A percentile compares a stretch with the other conserved stretches of the same genome.
These are phyloP conservation scores for Coniferiporia sulphurascens DNA, from an alignment of 1,284 basidiomycete species.

Conservation along the genomic window DNA sequence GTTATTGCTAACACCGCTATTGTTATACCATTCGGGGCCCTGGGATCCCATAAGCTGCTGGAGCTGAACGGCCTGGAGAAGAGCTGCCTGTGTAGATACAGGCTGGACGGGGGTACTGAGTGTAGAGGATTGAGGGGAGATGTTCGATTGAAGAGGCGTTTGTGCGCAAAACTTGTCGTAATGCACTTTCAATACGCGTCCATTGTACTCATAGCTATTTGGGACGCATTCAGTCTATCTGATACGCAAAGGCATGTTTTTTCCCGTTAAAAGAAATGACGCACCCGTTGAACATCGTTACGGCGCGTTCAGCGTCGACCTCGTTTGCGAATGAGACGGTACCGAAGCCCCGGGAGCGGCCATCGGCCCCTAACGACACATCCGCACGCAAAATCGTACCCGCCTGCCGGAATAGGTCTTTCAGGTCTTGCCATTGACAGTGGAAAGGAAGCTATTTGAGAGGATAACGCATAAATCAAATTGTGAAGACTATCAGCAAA, in stretches of 20 bases:
- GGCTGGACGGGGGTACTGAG: constrained; percentile 12
- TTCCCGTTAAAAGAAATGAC: constrained; percentile 24
- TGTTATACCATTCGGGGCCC: neutral
- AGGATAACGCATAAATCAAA: too few species aligned
- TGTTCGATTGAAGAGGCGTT: constrained; percentile 1
- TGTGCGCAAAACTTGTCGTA: constrained; percentile 68
- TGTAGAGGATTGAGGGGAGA: constrained; percentile 1
- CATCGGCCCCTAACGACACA: constrained; percentile 82
- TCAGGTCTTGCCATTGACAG: constrained; percentile 97
- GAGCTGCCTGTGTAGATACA: constrained; percentile 1
- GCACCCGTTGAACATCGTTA: constrained; percentile 83
- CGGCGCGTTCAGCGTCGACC: constrained; percentile 81
- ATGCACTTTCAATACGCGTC: constrained; percentile 80
- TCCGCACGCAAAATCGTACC: constrained; percentile 87
- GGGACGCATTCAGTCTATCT: neutral
- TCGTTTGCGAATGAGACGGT: constrained; percentile 84
- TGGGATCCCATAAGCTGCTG: constrained; percentile 10
- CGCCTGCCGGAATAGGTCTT: constrained; percentile 86
- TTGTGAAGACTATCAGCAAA: too few species aligned
- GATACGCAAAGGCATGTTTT: too few species aligned
- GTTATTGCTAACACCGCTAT: too few species aligned
- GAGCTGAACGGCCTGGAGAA: constrained; percentile 10
- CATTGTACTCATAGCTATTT: constrained; percentile 79
- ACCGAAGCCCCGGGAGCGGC: constrained; percentile 83
- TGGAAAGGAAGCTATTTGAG: constrained; percentile 80